Base-by-base conservation (phyloP, 1,139 yeast genomes). In the Waltiozyma sp. region DNA sequence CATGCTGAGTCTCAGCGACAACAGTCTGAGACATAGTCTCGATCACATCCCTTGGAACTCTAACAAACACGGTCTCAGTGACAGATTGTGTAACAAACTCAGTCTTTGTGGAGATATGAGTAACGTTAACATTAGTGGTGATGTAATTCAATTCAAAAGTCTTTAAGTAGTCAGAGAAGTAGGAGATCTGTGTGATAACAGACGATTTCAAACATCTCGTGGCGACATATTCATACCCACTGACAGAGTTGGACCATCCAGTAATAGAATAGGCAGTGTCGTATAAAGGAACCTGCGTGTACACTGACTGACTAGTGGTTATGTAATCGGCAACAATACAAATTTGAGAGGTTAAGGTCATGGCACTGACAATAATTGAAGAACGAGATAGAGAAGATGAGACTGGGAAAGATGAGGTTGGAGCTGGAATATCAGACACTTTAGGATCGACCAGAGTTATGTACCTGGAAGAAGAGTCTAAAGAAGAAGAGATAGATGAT, bases 311-410 rank as follows among this genome's bases (percentile, higher is more conserved):
- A 1, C 52, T 49, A 6, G 50, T 50, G 8, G 57, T 52, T 18
- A 46, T 48, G 28, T 51, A 52, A 40, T 49, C 51, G n/a, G 55
- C 55, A 37, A 49, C 43, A 15, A 53, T 38, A 47, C 57, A 53
- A 24, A 51, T 39, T 1, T 48, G 35, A 0, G 55, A 49, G 1
- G 51, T 43, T 5, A 48, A 40, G 2, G 52, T 49, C 4, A 44
- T 44, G 19, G 52, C 52, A 3, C 54, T 44, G 14, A 46, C 38
- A 4, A 43, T 26, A 6, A 41, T 16, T 8, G 38, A 28, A 19
- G 38, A 14, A n/a, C 40, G 11, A 21, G 39, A 14, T 14, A 38
- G n/a, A 21, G 31, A 28, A 1, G 41, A 28, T 15, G 40, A 24
- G 13, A 38, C 31, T 19, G 40, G 23, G 8, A 8, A 21, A 8